A percentile compares a stretch with the other conserved stretches of the same genome.
Conservation (phyloP, 2,329 filamentous ascomycete species). For the Aspergillus luchuensis region DNA sequence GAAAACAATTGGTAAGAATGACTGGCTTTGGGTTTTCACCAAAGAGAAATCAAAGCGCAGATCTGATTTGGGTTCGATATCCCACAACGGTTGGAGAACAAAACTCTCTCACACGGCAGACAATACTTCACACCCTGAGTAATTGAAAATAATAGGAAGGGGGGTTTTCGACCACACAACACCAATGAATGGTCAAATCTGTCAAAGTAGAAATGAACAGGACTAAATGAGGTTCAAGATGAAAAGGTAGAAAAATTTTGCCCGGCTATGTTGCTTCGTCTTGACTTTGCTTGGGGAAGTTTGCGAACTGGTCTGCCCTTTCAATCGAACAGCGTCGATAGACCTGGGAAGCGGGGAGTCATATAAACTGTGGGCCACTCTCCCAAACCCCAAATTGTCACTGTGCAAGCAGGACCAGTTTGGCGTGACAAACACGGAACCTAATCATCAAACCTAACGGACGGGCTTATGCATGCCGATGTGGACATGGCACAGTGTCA, state of each 20-base stretch:
- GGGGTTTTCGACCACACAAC: neutral
- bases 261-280: neutral
- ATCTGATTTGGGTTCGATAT: neutral
- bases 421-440: slow-evolving; percentile 38
- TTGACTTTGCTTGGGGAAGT: slow-evolving; percentile 5
- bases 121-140: neutral
- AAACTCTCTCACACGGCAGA: neutral
- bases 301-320: slow-evolving; percentile 6
- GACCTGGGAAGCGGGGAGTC: slow-evolving; percentile 41
- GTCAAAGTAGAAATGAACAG: neutral
- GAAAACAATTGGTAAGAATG: neutral
- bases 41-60: neutral
- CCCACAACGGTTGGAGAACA: neutral
- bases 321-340: slow-evolving; percentile 19
- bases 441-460: slow-evolving; percentile 41
- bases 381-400: slow-evolving; percentile 24
- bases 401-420: slow-evolving; percentile 23
- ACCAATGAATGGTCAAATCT: neutral
- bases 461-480: slow-evolving; percentile 42
- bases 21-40: neutral
- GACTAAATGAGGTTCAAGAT: neutral
- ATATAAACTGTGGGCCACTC: slow-evolving; percentile 42
- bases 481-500: slow-evolving; percentile 38
- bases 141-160: neutral
- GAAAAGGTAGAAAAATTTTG: neutral